Evolutionary conservation across 106 monocot genomes (phyloP), one percentile per base, ranked within the genome.

Genomic region (Cymbidium sinense): DNA sequence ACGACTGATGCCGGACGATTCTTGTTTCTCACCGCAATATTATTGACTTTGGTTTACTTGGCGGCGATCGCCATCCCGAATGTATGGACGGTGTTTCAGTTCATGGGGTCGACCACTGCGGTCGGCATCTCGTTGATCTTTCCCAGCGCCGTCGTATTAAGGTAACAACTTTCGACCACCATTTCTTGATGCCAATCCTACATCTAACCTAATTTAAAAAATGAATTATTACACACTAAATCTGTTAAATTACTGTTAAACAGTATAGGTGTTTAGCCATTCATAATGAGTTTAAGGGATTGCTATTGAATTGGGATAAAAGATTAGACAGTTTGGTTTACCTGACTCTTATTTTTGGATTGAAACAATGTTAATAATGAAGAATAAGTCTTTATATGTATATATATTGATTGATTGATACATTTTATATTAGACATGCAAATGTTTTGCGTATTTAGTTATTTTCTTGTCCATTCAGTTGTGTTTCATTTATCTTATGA

Each of bases 121-220:
- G 88, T 96, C 43, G 90, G 88, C 80, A 50, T 96, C 50, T 93
- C 95, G 3, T 71, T 96, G 77, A 87, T 93, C 75, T 96, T 96
- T 72, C 95, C 95, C 5, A 89, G 80, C 25, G 80, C 88, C 44
- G 86, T 96, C 70, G 88, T 93, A 73, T 78, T 96, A 17, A 89
- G 92, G 95, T 87, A 84, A 13, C 10, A 33, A n/a, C 2, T 27
- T 21, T 61, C 61, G 4, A 9, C 23, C 7, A 10, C 20, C 4
- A 34, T 30, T 2, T 70, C 70, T 3, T 27, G 18, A 70, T 70
- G 0, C 5, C 7, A 28, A 17, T 34, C 17, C 4, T 34, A 4
- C 13, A 28, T 70, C 34, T 70, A 61, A n/a, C 30, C 30, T 28
- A 9, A 70, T 70, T n/a, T n/a, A n/a, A n/a, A n/a, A 28, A 67